Evolutionary conservation across 2,329 filamentous ascomycete species (phyloP).

Genomic region (Rachicladosporium sp.): DNA sequence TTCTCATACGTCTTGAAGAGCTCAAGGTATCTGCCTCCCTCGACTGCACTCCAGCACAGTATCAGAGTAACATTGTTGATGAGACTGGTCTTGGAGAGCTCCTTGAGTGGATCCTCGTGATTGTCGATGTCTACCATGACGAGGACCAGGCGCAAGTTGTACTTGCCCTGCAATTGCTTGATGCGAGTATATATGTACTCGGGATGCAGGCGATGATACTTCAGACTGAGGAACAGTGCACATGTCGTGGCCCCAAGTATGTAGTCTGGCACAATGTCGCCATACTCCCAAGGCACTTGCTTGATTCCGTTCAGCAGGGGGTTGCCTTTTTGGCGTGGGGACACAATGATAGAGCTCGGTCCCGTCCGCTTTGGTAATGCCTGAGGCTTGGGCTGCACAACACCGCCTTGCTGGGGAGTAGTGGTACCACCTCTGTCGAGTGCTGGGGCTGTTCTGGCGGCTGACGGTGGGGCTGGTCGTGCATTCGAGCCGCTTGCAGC

Average conservation of each 20-base stretch:
- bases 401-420: conserved; percentile 12
- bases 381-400: conserved; percentile 69
- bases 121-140: conserved; percentile 92
- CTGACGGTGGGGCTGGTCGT: conserved; percentile 15
- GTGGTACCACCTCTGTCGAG: conserved; percentile 20
- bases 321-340: conserved; percentile 86
- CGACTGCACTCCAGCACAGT: conserved; percentile 85
- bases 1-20: conserved; percentile 92
- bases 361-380: conserved; percentile 55
- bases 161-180: conserved; percentile 69
- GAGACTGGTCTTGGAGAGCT: conserved; percentile 82
- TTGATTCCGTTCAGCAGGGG: conserved; percentile 76
- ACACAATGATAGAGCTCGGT: conserved; percentile 76
- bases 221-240: conserved; percentile 83
- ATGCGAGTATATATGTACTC: conserved; percentile 97
- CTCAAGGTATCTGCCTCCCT: conserved; percentile 88
- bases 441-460: conserved; percentile 22
- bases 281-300: conserved; percentile 86
- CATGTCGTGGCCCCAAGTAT: conserved; percentile 78
- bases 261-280: conserved; percentile 91
- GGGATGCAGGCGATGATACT: conserved; percentile 93
- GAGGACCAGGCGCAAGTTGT: conserved; percentile 73
- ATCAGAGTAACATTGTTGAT: conserved; percentile 89
- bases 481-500: conserved; percentile 1
- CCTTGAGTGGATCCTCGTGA: conserved; percentile 78